Base-by-base conservation (phyloP, 2,329 filamentous ascomycete genomes). In the Tolypocladium ophioglossoides region DNA sequence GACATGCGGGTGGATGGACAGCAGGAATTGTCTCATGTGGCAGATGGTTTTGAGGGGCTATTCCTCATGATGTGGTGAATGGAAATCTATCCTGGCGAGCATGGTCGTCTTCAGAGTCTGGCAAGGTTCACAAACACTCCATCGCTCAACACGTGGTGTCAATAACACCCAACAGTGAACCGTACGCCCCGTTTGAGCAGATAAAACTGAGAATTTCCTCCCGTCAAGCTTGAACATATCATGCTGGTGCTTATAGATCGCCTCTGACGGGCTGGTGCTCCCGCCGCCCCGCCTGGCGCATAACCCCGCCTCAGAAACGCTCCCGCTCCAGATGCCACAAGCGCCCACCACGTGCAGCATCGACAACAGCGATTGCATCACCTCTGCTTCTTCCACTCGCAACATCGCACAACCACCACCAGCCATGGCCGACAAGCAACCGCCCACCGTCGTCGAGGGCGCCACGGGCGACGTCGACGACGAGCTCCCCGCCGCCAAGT, bases 391-490 rank as follows among this genome's bases (percentile, higher is more conserved):
- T n/a, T n/a, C n/a, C n/a, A n/a, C n/a, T n/a, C n/a, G n/a, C n/a
- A 20, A 12, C 50, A 6, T 9, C 24, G 22, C 27, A 7, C 16
- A 27, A 22, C 1, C 30, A 39, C 3, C 41, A 27, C n/a, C n/a
- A 35, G 11, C 47, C 53, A 86, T 87, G 83, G 79, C 84, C 59
- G 72, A 77, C 57, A 78, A 80, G 50, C 83, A 86, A 67, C 82
- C 84, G 44, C 64, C 75, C 47, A 73, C 67, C 52, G 68, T 85
- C 55, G 73, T 77, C 58, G 82, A 86, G 67, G 84, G 83, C 65
- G 80, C 80, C 56, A 77, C 78, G 48, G 79, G 76, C 57, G 80
- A 84, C 58, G 73, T 78, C 58, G 80, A 84, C 55, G 80, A 83
- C 57, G 79, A 82, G 61, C 70, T 76, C 60, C 69, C 71, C 37